Percentiles rank a stretch among this genome's conserved stretches.
These are phyloP conservation scores for Rhizopus sp. DNA, from an alignment of 371 early-diverging fungal species.

Conservation along the genomic window DNA sequence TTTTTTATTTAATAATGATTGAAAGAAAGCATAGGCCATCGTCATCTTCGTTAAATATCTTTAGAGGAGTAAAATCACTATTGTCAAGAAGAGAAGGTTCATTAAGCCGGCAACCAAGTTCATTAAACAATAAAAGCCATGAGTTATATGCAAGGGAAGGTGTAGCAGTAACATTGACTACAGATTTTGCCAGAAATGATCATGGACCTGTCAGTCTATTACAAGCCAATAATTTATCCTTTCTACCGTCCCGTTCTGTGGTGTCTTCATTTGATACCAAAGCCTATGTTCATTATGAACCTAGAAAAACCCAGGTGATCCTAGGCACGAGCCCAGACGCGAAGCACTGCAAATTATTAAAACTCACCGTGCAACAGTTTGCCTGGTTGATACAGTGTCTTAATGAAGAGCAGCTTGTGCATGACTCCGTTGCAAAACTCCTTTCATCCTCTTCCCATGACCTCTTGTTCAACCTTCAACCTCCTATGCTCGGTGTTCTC, in stretches of 20 bases:
- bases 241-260: slow-evolving; percentile 1
- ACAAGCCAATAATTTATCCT: slow-evolving; percentile 9
- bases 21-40: slow-evolving; percentile 7
- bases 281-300: slow-evolving; percentile 44
- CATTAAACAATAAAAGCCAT: not conserved
- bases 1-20: not conserved
- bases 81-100: not conserved
- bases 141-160: slow-evolving; percentile 14
- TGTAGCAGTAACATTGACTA: slow-evolving; percentile 33
- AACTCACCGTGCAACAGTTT: slow-evolving; percentile 37
- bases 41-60: slow-evolving; percentile 3
- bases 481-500: slow-evolving; percentile 28
- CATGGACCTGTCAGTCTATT: slow-evolving; percentile 21
- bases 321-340: slow-evolving; percentile 33
- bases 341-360: slow-evolving; percentile 23
- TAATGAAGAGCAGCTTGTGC: slow-evolving; percentile 29
- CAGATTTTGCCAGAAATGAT: slow-evolving; percentile 17
- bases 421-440: slow-evolving; percentile 8
- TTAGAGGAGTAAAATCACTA: slow-evolving; percentile 11
- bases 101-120: not conserved
- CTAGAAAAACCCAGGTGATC: slow-evolving; percentile 25
- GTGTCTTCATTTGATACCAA: slow-evolving; percentile 11
- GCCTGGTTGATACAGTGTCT: slow-evolving; percentile 38
- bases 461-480: not conserved
- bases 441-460: slow-evolving; percentile 1